phyloP scores from a whole-genome alignment of 495 filamentous ascomycete species.

The Umbilicaria muhlenbergii region DNA sequence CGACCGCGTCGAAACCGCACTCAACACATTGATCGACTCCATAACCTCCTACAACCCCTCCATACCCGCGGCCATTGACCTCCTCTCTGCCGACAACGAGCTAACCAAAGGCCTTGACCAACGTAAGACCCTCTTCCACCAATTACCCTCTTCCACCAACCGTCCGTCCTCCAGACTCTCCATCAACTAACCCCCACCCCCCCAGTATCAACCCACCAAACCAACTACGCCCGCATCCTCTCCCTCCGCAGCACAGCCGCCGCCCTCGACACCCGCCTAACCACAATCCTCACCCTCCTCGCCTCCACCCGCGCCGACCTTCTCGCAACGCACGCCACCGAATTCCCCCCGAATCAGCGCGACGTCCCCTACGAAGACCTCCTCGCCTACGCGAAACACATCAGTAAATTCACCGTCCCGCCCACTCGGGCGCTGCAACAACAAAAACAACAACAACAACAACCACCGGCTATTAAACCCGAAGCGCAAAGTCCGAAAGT shows the following conservation, averaged over 20 bases:
- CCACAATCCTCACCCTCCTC: constrained; percentile 39
- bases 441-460: too few species aligned
- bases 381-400: constrained; percentile 54
- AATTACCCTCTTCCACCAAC: background rate
- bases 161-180: background rate
- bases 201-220: constrained; percentile 51
- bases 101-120: constrained; percentile 43
- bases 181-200: background rate
- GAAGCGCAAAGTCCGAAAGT: too few species aligned
- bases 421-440: constrained; percentile 26
- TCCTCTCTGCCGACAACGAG: constrained; percentile 51
- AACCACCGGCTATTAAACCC: too few species aligned
- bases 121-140: constrained; percentile 21
- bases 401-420: constrained; percentile 56
- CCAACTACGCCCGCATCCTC: constrained; percentile 46
- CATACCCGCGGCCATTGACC: constrained; percentile 40
- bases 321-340: constrained; percentile 37
- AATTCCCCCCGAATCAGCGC: constrained; percentile 22
- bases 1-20: constrained; percentile 49
- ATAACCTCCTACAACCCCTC: constrained; percentile 67
- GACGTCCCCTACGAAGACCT: constrained; percentile 49
- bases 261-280: constrained; percentile 44
- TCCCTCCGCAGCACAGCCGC: constrained; percentile 43
- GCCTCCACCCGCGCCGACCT: constrained; percentile 54
- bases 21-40: constrained; percentile 53